Conservation (phyloP, 2,329 filamentous ascomycete genomes). For the Paecilomyces fulvus region DNA sequence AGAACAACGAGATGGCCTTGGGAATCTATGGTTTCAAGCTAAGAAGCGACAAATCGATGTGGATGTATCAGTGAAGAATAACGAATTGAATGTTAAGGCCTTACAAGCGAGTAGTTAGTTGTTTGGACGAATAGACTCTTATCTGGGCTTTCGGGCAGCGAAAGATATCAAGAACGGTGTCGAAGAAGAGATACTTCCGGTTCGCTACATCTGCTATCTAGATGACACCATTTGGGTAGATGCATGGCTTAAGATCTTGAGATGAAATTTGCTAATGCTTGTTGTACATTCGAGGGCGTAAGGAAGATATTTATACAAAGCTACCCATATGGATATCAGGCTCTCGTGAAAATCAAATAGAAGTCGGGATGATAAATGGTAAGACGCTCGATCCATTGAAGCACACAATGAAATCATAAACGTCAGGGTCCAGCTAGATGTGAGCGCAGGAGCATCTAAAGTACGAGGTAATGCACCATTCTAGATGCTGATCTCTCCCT, state of each 20-base stretch:
- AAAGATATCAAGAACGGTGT: not conserved
- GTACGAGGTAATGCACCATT: slow-evolving; percentile 8
- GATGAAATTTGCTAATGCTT: slow-evolving; percentile 4
- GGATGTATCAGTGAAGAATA: not conserved
- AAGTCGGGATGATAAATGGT: slow-evolving; percentile 5
- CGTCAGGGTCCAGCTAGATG: slow-evolving; percentile 3
- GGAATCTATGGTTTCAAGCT: not conserved
- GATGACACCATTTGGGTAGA: not conserved
- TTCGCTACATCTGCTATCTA: too few relatives aligned
- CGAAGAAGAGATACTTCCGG: not conserved
- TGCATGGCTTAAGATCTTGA: not conserved
- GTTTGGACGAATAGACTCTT: not conserved
- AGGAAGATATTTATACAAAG: slow-evolving; percentile 17
- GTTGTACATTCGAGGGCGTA: not conserved
- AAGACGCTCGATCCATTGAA: slow-evolving; percentile 2
- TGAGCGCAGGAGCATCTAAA: not conserved
- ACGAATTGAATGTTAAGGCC: not conserved
- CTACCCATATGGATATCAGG: slow-evolving; percentile 1
- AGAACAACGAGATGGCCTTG: not conserved
- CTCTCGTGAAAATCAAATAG: slow-evolving; percentile 5
- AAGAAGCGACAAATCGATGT: not conserved
- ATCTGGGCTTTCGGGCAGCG: not conserved
- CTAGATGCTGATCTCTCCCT: slow-evolving; percentile 75
- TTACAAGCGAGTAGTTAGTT: not conserved
- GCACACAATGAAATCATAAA: slow-evolving; percentile 7